Evolutionary conservation across 352 stramenopile species (phyloP), one percentile per base, ranked within the genome.

Genomic region (Globisporangium alternatum): DNA sequence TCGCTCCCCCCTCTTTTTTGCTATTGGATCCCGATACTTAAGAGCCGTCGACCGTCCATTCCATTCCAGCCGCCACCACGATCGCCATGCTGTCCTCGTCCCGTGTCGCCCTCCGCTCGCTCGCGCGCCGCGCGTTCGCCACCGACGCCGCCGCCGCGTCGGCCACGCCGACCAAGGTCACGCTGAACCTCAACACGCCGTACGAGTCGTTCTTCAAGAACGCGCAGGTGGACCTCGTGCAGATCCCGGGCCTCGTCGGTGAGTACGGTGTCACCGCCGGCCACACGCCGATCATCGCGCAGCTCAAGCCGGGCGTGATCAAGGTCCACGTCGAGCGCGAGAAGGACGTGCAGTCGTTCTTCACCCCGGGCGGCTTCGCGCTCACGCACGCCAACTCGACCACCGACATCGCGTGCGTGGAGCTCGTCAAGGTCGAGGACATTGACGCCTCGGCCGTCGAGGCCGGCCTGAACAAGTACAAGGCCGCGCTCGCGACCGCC

Each of bases 241-340:
- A 98, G 78, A 92, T 99, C 74, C 97, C 97, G 13, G 96, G 97
- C 58, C 77, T 91, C 33, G 93, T 95, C 55, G 97, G 97, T 70
- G 97, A 99, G 83, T 99, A 99, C 79, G 97, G 97, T 79, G 92
- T 99, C 37, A 98, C 96, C 13, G 93, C 94, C 8, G 91, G 95
- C 70, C 97, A 99, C 90, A 95, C 97, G 65, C 95, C 97, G 44
- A 95, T 99, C 67, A 93, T 99, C 48, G 88, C 95, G 52, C 95
- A 99, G 76, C 84, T 99, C 65, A 99, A 99, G 86, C 94, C 97
- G 17, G 97, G 97, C 60, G 88, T 99, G 53, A 91, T 95, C 68
- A 90, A 91, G 71, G 86, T 95, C 52, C 86, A 95, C 75, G 74
- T 91, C 41, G 80, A 91, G 67, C 80, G 83, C 59, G 86, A 93